A percentile compares a stretch with the other conserved stretches of the same genome.
Conservation (phyloP, 768 basidiomycete species). For the Lentinula raphanica region DNA sequence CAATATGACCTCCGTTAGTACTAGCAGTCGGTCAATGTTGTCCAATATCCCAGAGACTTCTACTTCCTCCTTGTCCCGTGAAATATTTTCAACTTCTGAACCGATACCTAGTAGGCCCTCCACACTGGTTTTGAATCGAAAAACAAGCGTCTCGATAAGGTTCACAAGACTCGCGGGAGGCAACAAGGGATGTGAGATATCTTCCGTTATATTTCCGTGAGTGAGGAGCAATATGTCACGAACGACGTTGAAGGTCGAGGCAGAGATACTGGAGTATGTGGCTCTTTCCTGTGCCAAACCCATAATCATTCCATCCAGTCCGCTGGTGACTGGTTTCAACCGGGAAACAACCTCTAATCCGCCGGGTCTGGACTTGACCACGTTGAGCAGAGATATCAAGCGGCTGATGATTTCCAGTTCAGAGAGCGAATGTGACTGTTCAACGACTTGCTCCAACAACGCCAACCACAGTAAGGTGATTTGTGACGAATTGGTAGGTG, state of each 20-base stretch:
- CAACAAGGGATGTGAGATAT: not conserved
- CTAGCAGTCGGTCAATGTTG: not conserved
- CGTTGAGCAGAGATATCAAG: not conserved
- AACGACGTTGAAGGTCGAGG: not conserved
- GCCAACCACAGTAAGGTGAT: not conserved
- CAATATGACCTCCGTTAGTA: not conserved
- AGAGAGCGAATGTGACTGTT: not conserved
- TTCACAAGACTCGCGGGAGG: not conserved
- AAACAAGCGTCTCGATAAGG: not conserved
- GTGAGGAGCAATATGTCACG: not conserved
- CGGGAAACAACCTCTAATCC: not conserved
- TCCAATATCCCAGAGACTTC: not conserved
- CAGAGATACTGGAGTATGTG: not conserved
- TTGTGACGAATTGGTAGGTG: not conserved
- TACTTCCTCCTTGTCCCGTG: not conserved
- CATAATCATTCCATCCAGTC: not conserved
- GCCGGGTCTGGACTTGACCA: not conserved
- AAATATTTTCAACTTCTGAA: not conserved
- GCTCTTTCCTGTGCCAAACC: not conserved
- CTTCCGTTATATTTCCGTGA: not conserved
- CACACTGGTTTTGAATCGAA: not conserved
- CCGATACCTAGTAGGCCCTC: not conserved
- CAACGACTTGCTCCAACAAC: not conserved
- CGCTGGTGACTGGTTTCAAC: not conserved
- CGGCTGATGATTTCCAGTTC: not conserved